Evolutionary conservation across 768 basidiomycete species (phyloP).

Genomic region (Panaeolus papilionaceus): DNA sequence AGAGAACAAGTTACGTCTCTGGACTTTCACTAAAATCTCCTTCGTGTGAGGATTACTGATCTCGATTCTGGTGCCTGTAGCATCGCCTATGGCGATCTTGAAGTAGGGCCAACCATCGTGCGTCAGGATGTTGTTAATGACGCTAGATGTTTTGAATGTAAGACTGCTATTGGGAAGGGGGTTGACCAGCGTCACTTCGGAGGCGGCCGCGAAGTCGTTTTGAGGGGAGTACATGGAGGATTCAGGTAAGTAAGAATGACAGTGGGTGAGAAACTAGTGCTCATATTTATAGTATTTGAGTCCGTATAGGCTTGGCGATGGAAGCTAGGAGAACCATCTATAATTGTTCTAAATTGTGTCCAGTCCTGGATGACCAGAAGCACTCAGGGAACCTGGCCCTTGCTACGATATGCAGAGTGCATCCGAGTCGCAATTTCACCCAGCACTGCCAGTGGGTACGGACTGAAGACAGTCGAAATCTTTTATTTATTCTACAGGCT

Average conservation of each 20-base stretch:
- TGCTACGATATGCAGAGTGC: too few species aligned
- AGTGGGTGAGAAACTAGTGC: background rate
- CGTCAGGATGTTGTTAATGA: background rate
- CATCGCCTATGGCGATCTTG: background rate
- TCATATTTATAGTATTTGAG: background rate
- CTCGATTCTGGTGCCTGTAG: background rate
- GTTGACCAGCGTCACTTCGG: background rate
- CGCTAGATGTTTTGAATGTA: background rate
- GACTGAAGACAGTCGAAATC: too few species aligned
- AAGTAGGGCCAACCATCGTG: background rate
- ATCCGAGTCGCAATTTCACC: too few species aligned
- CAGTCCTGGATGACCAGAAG: too few species aligned
- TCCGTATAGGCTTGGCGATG: background rate
- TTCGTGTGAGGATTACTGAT: conserved; percentile 1
- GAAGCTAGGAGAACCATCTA: too few species aligned
- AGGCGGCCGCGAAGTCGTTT: background rate
- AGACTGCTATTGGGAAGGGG: background rate
- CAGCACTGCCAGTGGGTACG: too few species aligned
- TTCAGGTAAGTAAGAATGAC: background rate
- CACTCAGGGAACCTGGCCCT: too few species aligned
- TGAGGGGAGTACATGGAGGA: background rate
- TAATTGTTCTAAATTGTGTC: too few species aligned
- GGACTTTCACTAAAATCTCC: background rate
- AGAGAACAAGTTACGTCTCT: background rate
- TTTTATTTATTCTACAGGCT: too few species aligned